These are phyloP conservation scores for Kodamaea neixiangensis DNA, from an alignment of 805 yeast genomes.

Conservation along the genomic window DNA sequence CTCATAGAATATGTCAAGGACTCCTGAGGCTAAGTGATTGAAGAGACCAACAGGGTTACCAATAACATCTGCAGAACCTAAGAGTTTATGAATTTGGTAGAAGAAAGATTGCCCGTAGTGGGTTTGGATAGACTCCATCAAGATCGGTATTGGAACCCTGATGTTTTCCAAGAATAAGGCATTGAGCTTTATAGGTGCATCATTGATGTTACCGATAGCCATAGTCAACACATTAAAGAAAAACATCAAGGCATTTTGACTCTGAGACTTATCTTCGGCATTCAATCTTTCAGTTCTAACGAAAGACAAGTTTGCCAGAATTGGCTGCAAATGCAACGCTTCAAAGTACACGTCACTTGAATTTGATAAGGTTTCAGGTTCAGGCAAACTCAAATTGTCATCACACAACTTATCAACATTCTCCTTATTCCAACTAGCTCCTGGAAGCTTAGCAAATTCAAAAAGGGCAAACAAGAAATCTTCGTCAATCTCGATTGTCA, in stretches of 20 bases:
- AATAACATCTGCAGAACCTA: constrained; percentile 94
- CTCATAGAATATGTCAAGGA: constrained; percentile 93
- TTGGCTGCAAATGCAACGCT: constrained; percentile 88
- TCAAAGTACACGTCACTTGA: constrained; percentile 87
- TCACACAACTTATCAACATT: constrained; percentile 58
- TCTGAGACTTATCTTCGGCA: constrained; percentile 58
- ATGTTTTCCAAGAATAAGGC: constrained; percentile 87
- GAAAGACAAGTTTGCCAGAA: constrained; percentile 84
- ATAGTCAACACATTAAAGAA: constrained; percentile 84
- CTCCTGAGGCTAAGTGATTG: constrained; percentile 91
- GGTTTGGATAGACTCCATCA: constrained; percentile 68
- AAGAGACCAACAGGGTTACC: constrained; percentile 98
- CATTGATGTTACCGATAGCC: constrained; percentile 97
- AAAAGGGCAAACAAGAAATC: constrained; percentile 81
- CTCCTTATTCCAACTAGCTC: constrained; percentile 68
- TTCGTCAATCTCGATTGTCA: constrained; percentile 91
- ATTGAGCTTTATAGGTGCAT: constrained; percentile 90
- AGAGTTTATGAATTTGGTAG: constrained; percentile 85
- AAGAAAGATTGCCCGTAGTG: constrained; percentile 93
- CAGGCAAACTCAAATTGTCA: constrained; percentile 64
- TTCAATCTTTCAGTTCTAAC: constrained; percentile 81
- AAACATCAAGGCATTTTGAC: constrained; percentile 70
- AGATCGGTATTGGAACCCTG: constrained; percentile 77
- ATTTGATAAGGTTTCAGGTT: constrained; percentile 56
- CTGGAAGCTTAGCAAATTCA: constrained; percentile 79